These are phyloP conservation scores for Puccinia triticina DNA, from an alignment of 1,284 basidiomycete species.

Conservation along the genomic window DNA sequence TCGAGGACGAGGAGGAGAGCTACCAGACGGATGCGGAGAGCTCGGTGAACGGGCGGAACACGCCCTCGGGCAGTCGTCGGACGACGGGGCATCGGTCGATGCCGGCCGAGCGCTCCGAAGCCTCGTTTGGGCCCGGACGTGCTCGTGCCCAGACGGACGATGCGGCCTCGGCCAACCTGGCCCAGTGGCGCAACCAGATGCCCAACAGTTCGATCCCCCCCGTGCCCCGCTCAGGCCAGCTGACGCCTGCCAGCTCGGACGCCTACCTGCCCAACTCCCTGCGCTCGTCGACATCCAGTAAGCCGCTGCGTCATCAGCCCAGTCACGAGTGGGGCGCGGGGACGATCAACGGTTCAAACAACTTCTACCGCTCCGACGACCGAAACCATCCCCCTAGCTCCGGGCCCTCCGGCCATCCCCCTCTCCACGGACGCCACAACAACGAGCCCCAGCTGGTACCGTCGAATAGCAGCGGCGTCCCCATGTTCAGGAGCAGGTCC, in stretches of 20 bases:
- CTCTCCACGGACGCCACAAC: neutral
- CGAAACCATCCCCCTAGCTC: conserved; percentile 31
- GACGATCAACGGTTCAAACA: conserved; percentile 4
- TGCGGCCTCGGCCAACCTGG: conserved; percentile 18
- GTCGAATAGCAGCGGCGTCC: conserved; percentile 42
- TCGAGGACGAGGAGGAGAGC: conserved; percentile 48
- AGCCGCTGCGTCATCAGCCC: conserved; percentile 55
- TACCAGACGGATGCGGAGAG: conserved; percentile 43
- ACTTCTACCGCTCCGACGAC: conserved; percentile 49
- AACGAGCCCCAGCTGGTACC: neutral
- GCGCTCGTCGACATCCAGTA: conserved; percentile 55
- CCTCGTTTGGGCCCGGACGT: conserved; percentile 1
- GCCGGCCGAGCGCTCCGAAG: conserved; percentile 46
- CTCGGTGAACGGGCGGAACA: conserved; percentile 26
- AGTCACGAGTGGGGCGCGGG: conserved; percentile 55
- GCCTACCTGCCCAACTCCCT: conserved; percentile 49
- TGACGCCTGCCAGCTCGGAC: conserved; percentile 40
- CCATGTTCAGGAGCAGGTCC: conserved; percentile 61
- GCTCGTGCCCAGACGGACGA: conserved; percentile 48
- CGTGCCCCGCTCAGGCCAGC: conserved; percentile 36
- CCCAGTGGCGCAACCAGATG: conserved; percentile 45
- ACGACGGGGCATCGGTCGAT: conserved; percentile 43
- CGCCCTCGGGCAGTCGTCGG: conserved; percentile 30
- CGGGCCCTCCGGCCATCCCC: neutral
- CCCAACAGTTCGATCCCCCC: conserved; percentile 38